Conservation (phyloP, 2,329 filamentous ascomycete species). For the Fusarium penzigii region DNA sequence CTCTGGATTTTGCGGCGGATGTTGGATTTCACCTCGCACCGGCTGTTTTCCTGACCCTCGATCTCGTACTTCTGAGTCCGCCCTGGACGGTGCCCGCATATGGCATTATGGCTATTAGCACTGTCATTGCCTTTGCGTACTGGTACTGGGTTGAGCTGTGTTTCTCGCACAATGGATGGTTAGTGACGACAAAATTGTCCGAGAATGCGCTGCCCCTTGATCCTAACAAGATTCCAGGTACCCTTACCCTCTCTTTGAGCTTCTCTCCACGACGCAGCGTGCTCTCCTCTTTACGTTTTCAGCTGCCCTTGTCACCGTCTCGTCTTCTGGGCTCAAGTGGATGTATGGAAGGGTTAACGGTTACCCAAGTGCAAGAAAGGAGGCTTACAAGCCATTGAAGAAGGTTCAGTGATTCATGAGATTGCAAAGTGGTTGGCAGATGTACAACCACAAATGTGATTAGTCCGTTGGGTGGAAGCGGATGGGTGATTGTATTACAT, state of each 20-base stretch:
- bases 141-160: slow-evolving; percentile 79
- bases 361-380: slow-evolving; percentile 37
- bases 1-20: slow-evolving; percentile 58
- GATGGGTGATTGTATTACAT: too few relatives aligned
- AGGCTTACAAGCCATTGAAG: slow-evolving; percentile 34
- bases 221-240: slow-evolving; percentile 54
- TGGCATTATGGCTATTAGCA: slow-evolving; percentile 60
- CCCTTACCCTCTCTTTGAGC: slow-evolving; percentile 80
- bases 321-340: slow-evolving; percentile 69
- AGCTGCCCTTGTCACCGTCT: slow-evolving; percentile 70
- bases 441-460: too few relatives aligned
- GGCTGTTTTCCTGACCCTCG: slow-evolving; percentile 62
- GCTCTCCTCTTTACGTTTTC: slow-evolving; percentile 68
- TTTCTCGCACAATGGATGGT: slow-evolving; percentile 67
- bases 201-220: background rate
- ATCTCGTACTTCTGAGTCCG: slow-evolving; percentile 69
- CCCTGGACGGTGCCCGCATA: slow-evolving; percentile 68
- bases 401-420: slow-evolving; percentile 29
- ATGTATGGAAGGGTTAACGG: slow-evolving; percentile 70
- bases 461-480: too few relatives aligned
- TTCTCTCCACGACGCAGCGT: slow-evolving; percentile 66
- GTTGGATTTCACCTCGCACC: slow-evolving; percentile 68
- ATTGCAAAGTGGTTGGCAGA: background rate
- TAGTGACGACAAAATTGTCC: slow-evolving; percentile 28
- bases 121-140: slow-evolving; percentile 63